Base-by-base conservation (phyloP, 345 rosid genomes). In the Populus tremula region DNA sequence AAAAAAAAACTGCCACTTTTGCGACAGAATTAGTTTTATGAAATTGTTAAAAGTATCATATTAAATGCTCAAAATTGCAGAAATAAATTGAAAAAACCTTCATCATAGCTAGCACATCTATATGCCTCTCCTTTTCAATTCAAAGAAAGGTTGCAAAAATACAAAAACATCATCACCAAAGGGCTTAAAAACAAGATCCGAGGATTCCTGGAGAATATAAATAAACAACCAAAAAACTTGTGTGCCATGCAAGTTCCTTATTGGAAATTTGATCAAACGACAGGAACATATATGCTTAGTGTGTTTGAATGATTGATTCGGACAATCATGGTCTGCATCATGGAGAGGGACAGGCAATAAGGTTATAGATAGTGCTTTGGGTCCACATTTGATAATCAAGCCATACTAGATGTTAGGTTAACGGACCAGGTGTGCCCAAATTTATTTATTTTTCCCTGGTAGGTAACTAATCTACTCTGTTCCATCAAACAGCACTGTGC, bases 181-280 rank as follows among this genome's bases (percentile, higher is more conserved):
- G 43, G 62, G 49, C 72, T 65, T 68, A 36, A 49, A 59, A 63
- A 54, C 76, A 36, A 33, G 50, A 8, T 21, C 53, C 64, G 69
- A 71, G 38, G 62, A 41, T 72, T 76, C 82, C 20, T 53, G 79
- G 64, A 56, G 69, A 45, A 41, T 75, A 49, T 49, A 73, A 20
- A 67, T 31, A 70, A 53, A 43, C 23, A n/a, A 27, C 39, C 21
- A 29, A 5, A 17, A 50, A 7, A 50, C 43, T 31, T 17, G n/a
- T 7, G 5, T 33, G 36, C 5, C 36, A 33, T 33, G 11, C 17
- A 12, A 27, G 61, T 50, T 27, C 31, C 75, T 39, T 61, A 23
- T 61, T 73, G 54, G 49, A 72, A 73, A 73, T 17, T 61, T 61
- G 29, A 62, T 41, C 27, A 9, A 29, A 62, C 53, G 50, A 74